phyloP scores from a whole-genome alignment of 2,329 filamentous ascomycete genomes.

The Tolypocladium guangdongense region DNA sequence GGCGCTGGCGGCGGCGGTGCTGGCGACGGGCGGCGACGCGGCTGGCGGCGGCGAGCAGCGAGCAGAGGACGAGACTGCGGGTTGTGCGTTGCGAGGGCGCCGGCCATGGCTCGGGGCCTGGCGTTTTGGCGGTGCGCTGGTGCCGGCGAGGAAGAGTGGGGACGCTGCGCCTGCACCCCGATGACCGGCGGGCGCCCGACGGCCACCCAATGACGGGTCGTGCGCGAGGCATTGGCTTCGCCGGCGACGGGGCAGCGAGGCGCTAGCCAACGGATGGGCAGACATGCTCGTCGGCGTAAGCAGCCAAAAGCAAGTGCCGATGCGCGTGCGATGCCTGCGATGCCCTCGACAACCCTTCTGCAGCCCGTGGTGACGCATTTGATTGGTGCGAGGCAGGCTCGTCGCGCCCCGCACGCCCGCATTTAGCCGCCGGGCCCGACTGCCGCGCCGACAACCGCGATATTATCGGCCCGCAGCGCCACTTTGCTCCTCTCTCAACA shows the following conservation, averaged over 20 bases:
- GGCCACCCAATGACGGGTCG: too few species aligned
- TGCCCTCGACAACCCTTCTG: too few species aligned
- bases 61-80: not conserved
- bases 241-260: too few species aligned
- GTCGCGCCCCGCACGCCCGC: not conserved
- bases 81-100: not conserved
- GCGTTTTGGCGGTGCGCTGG: not conserved
- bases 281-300: too few species aligned
- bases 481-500: not conserved
- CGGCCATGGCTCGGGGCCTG: not conserved
- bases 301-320: too few species aligned
- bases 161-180: not conserved
- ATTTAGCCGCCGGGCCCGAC: not conserved
- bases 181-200: too few species aligned
- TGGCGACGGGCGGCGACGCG: not conserved
- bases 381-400: too few species aligned
- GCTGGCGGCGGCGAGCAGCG: not conserved
- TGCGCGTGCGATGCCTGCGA: too few species aligned
- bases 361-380: too few species aligned
- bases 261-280: too few species aligned
- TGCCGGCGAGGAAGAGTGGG: too few species aligned
- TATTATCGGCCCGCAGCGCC: not conserved
- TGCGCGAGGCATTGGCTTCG: too few species aligned
- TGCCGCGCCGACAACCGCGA: slow-evolving; percentile 2
- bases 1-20: not conserved